These are phyloP conservation scores for Salix arbutifolia DNA, from an alignment of 345 rosid species.

Conservation along the genomic window DNA sequence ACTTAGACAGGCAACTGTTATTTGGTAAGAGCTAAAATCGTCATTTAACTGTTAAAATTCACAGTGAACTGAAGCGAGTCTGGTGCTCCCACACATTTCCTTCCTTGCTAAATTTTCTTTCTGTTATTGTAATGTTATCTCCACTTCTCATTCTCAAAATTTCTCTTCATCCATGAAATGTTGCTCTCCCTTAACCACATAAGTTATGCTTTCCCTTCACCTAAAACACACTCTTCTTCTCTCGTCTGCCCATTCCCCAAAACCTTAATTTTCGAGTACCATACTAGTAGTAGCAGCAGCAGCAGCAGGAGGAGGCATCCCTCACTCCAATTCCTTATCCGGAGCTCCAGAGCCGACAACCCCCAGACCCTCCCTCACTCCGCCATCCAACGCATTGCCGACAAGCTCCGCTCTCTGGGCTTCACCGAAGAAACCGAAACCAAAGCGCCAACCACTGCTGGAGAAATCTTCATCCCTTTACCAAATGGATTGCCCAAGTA, in stretches of 20 bases:
- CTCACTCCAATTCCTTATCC: constrained; percentile 15
- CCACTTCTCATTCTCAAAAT: not conserved
- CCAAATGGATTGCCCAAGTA: constrained; percentile 56
- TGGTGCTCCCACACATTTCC: too few relatives aligned
- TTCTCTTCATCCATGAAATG: constrained; percentile 34
- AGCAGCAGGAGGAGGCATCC: not conserved
- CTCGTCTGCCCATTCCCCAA: constrained; percentile 15
- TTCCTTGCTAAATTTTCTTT: too few relatives aligned
- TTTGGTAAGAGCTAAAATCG: too few relatives aligned
- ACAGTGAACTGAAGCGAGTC: too few relatives aligned
- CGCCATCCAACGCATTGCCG: constrained; percentile 84
- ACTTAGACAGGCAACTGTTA: too few relatives aligned
- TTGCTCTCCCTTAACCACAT: constrained; percentile 30
- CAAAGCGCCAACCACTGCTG: constrained; percentile 29
- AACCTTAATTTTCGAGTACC: constrained; percentile 19
- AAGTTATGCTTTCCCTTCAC: constrained; percentile 4
- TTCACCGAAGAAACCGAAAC: constrained; percentile 40
- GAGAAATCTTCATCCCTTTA: constrained; percentile 78
- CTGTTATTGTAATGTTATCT: too few relatives aligned
- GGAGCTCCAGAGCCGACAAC: constrained; percentile 19
- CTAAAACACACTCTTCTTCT: constrained; percentile 22
- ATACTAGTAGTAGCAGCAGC: not conserved
- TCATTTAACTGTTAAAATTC: too few relatives aligned
- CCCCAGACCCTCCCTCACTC: constrained; percentile 48
- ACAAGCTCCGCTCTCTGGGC: constrained; percentile 91